Evolutionary conservation across 2,329 filamentous ascomycete genomes (phyloP).

Genomic region (Stemphylium vesicarium): DNA sequence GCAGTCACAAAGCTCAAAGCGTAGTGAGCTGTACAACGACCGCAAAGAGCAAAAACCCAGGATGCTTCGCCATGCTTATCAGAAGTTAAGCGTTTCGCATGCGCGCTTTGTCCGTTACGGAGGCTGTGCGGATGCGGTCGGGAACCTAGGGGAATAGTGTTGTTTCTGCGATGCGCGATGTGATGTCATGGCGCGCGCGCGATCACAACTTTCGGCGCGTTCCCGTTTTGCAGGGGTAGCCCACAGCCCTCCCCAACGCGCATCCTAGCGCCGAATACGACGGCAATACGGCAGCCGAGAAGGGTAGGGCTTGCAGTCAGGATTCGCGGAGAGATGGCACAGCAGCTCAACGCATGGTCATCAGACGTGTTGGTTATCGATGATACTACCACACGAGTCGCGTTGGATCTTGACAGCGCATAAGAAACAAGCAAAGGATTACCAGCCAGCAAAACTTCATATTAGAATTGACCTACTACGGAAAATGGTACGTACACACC

Average conservation of each 20-base stretch:
- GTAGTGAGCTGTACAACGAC: not conserved
- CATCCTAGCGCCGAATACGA: not conserved
- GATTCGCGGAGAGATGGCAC: not conserved
- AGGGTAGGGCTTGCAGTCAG: not conserved
- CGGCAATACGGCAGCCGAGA: not conserved
- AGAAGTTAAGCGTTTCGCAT: not conserved
- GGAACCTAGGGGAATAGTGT: slow-evolving; percentile 7
- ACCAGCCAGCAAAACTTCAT: not conserved
- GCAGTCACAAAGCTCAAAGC: slow-evolving; percentile 1
- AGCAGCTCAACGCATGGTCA: not conserved
- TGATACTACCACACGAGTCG: not conserved
- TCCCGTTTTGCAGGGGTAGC: not conserved
- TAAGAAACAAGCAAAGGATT: no score
- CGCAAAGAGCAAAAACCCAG: not conserved
- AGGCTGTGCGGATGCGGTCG: slow-evolving; percentile 8
- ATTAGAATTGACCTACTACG: not conserved
- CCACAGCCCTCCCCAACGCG: not conserved
- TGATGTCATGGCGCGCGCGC: slow-evolving; percentile 14
- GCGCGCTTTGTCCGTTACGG: not conserved
- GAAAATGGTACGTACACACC: not conserved
- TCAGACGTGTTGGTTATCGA: not conserved
- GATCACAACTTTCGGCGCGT: not conserved
- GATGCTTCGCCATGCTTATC: slow-evolving; percentile 21
- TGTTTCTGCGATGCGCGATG: not conserved
- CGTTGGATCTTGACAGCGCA: not conserved